Evolutionary conservation across 495 filamentous ascomycete species (phyloP), one percentile per base, ranked within the genome.

Genomic region (Lophium mytilinum): DNA sequence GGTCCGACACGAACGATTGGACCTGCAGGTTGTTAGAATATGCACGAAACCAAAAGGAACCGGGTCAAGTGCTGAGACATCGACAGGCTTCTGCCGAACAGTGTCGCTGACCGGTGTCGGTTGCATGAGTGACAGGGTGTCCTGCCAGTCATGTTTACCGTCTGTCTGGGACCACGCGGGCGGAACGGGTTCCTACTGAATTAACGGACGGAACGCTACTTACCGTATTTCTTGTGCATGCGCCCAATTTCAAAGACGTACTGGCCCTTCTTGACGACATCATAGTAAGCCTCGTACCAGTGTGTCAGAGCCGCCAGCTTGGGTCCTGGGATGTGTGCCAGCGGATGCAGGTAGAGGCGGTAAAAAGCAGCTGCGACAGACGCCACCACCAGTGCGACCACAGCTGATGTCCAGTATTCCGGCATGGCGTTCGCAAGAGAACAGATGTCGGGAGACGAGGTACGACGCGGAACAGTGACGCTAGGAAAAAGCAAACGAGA

Each of bases 1-100:
- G 64, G 64, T 42, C 54, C 54, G 42, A 67, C 62, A 35, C 64
- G 61, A 9, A 67, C 58, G 17, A 67, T 65, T 12, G 61, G 62
- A 10, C 64, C 64, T 66, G 50, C 19, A 30, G 18, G 17, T 24
- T n/a, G 21, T 24, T 14, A 48, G 21, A 18, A 48, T 14, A 24
- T 41, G 24, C 24, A 30, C 24, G 24, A 30, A 2, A 30, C 24
- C 24, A 2, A 30, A 30, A 30, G 24, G 24, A 30, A 30, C 24
- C 24, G 24, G 24, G 24, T 30, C 24, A 6, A 30, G 24, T 30
- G 24, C 24, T 30, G 24, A n/a, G n/a, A n/a, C n/a, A n/a, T n/a
- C n/a, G n/a, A n/a, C n/a, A n/a, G n/a, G n/a, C n/a, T n/a, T n/a
- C n/a, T n/a, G n/a, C n/a, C n/a, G n/a, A n/a, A n/a, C n/a, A n/a